Base-by-base conservation (phyloP, 2,329 filamentous ascomycete species). In the Metarhizium rileyi region DNA sequence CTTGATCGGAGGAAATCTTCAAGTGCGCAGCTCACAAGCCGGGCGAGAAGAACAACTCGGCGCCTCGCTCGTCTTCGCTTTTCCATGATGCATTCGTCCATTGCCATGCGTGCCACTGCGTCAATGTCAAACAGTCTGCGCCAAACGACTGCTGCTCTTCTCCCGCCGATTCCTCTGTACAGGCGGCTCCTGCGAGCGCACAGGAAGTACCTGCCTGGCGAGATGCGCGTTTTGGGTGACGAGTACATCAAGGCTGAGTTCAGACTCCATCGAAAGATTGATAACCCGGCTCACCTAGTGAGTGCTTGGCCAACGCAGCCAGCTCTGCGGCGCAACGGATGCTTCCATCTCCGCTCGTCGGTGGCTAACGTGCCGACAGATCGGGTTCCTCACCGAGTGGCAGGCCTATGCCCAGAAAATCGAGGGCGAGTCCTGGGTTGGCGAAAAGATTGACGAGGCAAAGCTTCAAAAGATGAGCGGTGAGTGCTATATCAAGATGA, bases 331-430 rank as follows among this genome's bases (percentile, higher is more conserved):
- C 4, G 20, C 38, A 9, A 20, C 20, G 4, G 38, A 16, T 28
- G 27, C 12, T 25, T 23, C 27, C 45, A 14, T 12, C 10, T 14
- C 16, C 10, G 23, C 20, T 47, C 22, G 38, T 28, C 5, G 25
- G 12, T 16, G 10, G 10, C 22, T 14, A 38, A 25, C 28, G 25
- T 26, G 14, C 16, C 47, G 6, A 25, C 56, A 95, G 89, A 89
- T 97, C 59, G 93, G 91, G 2, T 98, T 98, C 66, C 75, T 98
- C 58, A 91, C 87, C 0, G 90, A 97, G 67, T 98, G 91, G 91
- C 93, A 98, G 67, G 71, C 88, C 47, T 98, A 97, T 63, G 90
- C 90, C 2, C 91, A 98, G 65, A 84, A 89, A 63, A 71, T 98
- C 16, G 91, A 97, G 63, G 91, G 90, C 0, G 85, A 95, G 48